phyloP scores from a whole-genome alignment of 768 basidiomycete genomes.

The Leccinum incarnatum region DNA sequence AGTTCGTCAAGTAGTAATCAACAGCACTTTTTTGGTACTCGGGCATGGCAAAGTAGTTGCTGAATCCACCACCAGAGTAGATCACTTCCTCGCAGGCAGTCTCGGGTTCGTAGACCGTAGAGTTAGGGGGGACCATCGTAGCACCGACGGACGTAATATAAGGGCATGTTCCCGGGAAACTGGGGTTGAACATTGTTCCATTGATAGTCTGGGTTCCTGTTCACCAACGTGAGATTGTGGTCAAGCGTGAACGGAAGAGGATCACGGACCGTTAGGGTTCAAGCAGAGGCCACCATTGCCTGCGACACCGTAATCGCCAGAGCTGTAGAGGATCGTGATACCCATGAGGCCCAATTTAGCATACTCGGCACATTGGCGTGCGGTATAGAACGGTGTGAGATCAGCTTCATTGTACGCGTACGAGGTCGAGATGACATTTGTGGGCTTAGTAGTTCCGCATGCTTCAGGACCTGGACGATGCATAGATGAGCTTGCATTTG shows the following conservation, averaged over 20 bases:
- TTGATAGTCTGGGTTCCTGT: slow-evolving; percentile 25
- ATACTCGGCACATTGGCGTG: slow-evolving; percentile 45
- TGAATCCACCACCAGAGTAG: slow-evolving; percentile 34
- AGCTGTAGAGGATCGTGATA: slow-evolving; percentile 41
- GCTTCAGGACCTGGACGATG: slow-evolving; percentile 26
- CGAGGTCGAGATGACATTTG: slow-evolving; percentile 42
- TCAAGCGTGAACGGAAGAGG: background rate
- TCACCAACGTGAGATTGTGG: background rate
- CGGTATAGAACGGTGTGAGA: slow-evolving; percentile 34
- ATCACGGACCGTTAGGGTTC: slow-evolving; percentile 23
- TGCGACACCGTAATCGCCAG: slow-evolving; percentile 47
- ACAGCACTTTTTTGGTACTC: slow-evolving; percentile 38
- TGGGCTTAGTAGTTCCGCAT: slow-evolving; percentile 35
- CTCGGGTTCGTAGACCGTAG: slow-evolving; percentile 28
- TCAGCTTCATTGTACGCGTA: slow-evolving; percentile 38
- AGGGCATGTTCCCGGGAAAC: slow-evolving; percentile 45
- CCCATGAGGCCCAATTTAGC: slow-evolving; percentile 44
- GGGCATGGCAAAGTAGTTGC: slow-evolving; percentile 43
- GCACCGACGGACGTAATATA: slow-evolving; percentile 48
- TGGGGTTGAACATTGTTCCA: slow-evolving; percentile 39
- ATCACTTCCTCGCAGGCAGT: slow-evolving; percentile 29
- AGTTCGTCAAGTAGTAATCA: slow-evolving; percentile 30
- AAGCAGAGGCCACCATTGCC: slow-evolving; percentile 34
- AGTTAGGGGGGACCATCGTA: slow-evolving; percentile 40
- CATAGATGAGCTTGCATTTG: background rate